phyloP scores from a whole-genome alignment of 768 basidiomycete genomes.

The Serendipita sp. region DNA sequence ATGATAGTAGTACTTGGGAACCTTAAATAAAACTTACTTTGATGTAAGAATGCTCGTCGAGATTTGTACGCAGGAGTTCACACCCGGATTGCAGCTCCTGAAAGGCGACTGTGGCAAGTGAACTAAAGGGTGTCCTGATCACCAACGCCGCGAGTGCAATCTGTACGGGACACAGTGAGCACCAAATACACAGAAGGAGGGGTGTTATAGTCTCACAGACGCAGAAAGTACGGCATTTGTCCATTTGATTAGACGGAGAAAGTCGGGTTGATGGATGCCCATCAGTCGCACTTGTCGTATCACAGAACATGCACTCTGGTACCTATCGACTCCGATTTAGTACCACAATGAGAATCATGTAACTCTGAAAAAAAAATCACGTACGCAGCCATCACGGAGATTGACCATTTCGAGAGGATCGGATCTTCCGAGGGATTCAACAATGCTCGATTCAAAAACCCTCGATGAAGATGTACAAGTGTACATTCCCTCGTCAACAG shows the following conservation, averaged over 20 bases:
- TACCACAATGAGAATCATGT: background rate
- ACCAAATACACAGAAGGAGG: background rate
- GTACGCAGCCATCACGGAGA: constrained; percentile 5
- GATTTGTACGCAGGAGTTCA: background rate
- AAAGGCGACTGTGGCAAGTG: background rate
- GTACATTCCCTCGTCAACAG: background rate
- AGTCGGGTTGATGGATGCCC: background rate
- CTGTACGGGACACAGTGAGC: background rate
- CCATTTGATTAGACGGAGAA: background rate
- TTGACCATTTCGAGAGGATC: background rate
- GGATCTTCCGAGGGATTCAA: background rate
- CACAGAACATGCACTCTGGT: background rate
- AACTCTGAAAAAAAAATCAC: background rate
- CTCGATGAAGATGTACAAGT: constrained; percentile 1
- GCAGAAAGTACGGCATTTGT: background rate
- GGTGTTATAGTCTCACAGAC: background rate
- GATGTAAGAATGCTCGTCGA: too few relatives aligned
- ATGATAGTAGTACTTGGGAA: too few relatives aligned
- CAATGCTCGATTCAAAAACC: background rate
- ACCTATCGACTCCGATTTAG: background rate
- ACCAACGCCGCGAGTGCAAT: background rate
- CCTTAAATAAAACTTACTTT: too few relatives aligned
- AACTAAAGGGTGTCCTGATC: background rate
- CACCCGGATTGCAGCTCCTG: background rate
- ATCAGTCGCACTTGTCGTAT: background rate